Base-by-base conservation (phyloP, 2,329 filamentous ascomycete genomes). In the Beauveria scarabaeidicola region DNA sequence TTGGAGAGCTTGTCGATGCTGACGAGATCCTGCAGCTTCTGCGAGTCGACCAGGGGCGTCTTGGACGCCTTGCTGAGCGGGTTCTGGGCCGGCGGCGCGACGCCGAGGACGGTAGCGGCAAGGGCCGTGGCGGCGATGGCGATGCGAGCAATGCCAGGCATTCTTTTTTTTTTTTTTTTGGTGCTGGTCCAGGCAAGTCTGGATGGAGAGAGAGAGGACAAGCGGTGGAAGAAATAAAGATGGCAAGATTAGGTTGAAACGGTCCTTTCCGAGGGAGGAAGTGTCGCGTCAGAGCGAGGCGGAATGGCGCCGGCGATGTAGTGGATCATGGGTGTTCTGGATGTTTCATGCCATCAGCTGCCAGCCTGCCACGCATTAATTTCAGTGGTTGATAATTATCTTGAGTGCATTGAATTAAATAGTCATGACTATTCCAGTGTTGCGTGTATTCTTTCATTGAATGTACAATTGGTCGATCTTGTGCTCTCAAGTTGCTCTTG, bases 1-100 rank as follows among this genome's bases (percentile, higher is more conserved):
- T 75, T 70, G 46, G 86, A 71, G 7, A 90, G 80, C 25, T 79
- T 82, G 19, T 81, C 73, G 44, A 73, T 70, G 19, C 73, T 76
- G 71, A 90, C 86, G 61, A 74, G 74, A 17, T 72, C 73, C 70
- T 88, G 82, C 2, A 88, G 75, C 15, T 73, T 71, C 67, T 82
- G 73, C 51, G 80, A 81, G 67, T 79, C 78, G 52, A 86, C 73
- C 57, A 83, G 61, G 1, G 75, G 76, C 65, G 69, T 69, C 65
- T 70, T 61, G 48, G 59, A 15, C 19, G 40, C 43, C 43, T 36
- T 11, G 8, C 15, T 23, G 41, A 52, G 57, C n/a, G 48, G 57
- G 19, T 43, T 15, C 47, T 58, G 55, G 21, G 57, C 47, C 6
- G 47, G n/a, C 23, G 32, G 29, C 15, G 15, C 27, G 19, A 13